These are phyloP conservation scores for Trichoderma endophyticum DNA, from an alignment of 2,329 filamentous ascomycete genomes.

Conservation along the genomic window DNA sequence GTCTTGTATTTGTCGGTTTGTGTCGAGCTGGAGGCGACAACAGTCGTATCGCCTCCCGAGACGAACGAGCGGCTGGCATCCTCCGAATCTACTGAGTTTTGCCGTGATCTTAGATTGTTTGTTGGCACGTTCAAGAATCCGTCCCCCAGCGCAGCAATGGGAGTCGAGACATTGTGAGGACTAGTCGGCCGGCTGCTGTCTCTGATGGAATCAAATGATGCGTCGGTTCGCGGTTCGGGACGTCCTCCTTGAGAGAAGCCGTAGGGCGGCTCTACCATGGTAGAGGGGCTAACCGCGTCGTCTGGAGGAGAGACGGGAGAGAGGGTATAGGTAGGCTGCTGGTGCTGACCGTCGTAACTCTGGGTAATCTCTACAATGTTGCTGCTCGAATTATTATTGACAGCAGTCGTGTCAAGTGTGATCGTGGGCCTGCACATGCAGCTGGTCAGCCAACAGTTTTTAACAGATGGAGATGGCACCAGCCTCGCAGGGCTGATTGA, in stretches of 20 bases:
- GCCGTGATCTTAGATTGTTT: conserved; percentile 54
- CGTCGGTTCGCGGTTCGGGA: conserved; percentile 50
- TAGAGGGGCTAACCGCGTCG: conserved; percentile 40
- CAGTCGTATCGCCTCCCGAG: conserved; percentile 62
- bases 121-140: conserved; percentile 65
- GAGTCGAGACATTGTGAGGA: conserved; percentile 68
- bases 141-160: conserved; percentile 45
- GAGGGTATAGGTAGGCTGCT: conserved; percentile 22
- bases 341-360: conserved; percentile 24
- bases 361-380: conserved; percentile 30
- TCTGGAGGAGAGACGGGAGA: conserved; percentile 39
- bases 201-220: conserved; percentile 59
- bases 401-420: conserved; percentile 51
- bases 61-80: conserved; percentile 58
- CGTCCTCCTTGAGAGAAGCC: conserved; percentile 27
- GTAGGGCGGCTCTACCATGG: conserved; percentile 32
- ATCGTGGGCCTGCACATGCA: conserved; percentile 48
- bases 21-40: conserved; percentile 45
- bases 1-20: conserved; percentile 40
- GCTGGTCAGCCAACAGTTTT: conserved; percentile 11
- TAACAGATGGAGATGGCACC: neutral
- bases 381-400: conserved; percentile 29
- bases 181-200: conserved; percentile 66
- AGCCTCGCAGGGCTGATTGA: conserved; percentile 4
- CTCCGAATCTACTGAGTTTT: conserved; percentile 68